phyloP scores from a whole-genome alignment of 2,329 filamentous ascomycete species.

The Aspergillus viridinutans region DNA sequence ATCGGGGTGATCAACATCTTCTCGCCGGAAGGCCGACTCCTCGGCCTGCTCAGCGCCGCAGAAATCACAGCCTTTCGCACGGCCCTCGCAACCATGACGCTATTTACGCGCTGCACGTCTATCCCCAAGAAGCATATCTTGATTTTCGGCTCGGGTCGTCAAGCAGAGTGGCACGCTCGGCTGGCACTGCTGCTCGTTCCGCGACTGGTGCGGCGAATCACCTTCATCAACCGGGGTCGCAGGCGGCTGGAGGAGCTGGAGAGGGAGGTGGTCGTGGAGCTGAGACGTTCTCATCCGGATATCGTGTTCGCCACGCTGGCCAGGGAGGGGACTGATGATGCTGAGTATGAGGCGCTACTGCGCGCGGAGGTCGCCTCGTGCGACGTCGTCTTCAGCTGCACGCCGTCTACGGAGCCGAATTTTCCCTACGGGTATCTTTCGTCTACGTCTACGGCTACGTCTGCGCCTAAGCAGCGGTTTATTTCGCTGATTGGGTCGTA shows the following conservation, averaged over 20 bases:
- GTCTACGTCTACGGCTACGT: conserved; percentile 1
- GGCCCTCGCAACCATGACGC: conserved; percentile 64
- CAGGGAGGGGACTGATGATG: conserved; percentile 57
- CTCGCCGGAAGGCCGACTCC: conserved; percentile 55
- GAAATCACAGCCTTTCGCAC: conserved; percentile 79
- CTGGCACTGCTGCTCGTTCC: conserved; percentile 47
- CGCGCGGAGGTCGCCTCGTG: conserved; percentile 26
- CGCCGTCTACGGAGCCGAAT: conserved; percentile 43
- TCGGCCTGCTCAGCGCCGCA: conserved; percentile 67
- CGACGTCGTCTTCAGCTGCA: conserved; percentile 49
- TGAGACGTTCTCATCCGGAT: conserved; percentile 35
- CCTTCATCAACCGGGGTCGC: conserved; percentile 68
- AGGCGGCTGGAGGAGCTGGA: conserved; percentile 54
- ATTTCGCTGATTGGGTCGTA: conserved; percentile 53
- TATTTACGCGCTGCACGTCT: conserved; percentile 49
- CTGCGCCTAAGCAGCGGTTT: conserved; percentile 35
- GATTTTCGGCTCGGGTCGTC: conserved; percentile 48
- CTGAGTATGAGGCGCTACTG: conserved; percentile 38
- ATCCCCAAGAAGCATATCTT: conserved; percentile 34
- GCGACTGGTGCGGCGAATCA: conserved; percentile 55
- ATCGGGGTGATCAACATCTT: conserved; percentile 69
- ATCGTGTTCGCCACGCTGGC: conserved; percentile 36
- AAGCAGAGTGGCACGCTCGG: conserved; percentile 49
- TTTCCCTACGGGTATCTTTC: conserved; percentile 38
- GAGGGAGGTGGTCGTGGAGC: conserved; percentile 23